Base-by-base conservation (phyloP, 2,329 filamentous ascomycete genomes). In the Paecilomyces formosus region DNA sequence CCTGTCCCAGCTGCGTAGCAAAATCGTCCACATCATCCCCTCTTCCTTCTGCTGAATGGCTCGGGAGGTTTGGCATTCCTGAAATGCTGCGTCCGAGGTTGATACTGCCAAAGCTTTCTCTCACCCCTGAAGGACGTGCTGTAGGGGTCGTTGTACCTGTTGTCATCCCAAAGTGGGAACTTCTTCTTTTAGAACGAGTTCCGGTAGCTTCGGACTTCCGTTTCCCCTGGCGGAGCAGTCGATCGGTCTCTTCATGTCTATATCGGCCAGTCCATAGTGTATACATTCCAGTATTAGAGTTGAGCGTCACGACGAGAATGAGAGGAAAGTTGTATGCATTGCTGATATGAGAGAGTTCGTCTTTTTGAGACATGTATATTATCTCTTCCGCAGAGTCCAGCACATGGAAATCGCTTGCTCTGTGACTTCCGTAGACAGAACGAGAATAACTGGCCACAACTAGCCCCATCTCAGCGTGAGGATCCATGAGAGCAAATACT, bases 211-310 rank as follows among this genome's bases (percentile, higher is more conserved):
- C 80, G 77, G 63, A 77, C 66, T 68, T 80, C 76, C 60, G 78
- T 71, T 59, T 78, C 75, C 65, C 69, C 65, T 15, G 64, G 57
- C 22, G 67, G 64, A 54, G 79, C 66, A 70, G 82, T 66, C 62
- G 80, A 70, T 64, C 82, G 62, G 88, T 85, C 61, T 88, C 86
- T 30, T 88, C 82, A n/a, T 45, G 39, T 56, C 92, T 79, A 70
- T 96, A 96, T 52, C 85, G 83, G 56, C 92, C 82, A 59, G 86
- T 87, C 93, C 93, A 97, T 53, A 97, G 80, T 2, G 87, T 94
- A 70, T 95, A 92, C 66, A 86, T 82, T 64, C 85, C 88, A 2
- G 85, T 85, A 63, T 90, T 87, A 57, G 85, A 79, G 68, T 97
- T 96, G 61, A 88, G 80, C 0, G 93, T 97, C 55, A 97, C 83